Base-by-base conservation (phyloP, 257 asterid species). In the Petrea volubilis region DNA sequence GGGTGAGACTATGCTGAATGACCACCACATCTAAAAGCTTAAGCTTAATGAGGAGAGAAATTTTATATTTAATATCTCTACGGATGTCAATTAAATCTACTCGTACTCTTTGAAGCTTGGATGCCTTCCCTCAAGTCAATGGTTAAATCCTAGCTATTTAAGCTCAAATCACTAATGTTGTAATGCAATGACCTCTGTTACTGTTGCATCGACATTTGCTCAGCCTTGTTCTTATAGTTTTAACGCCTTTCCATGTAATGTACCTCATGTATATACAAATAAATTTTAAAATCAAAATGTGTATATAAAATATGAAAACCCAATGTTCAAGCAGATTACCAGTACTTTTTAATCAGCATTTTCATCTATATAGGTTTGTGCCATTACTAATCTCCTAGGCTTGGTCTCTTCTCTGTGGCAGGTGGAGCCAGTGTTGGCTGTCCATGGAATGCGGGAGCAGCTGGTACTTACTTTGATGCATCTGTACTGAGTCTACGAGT, bases 391-490 rank as follows among this genome's bases (percentile, higher is more conserved):
- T 44, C 59, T 64, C 60, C 13, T 72, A 29, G 63, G 47, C 76
- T 73, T 56, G 78, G 31, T 70, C 46, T 60, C 46, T 75, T 76
- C 50, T 70, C 64, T 82, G 59, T 79, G 83, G 78, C 87, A 93
- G 98, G 98, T 82, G 98, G 98, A 59, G 65, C 72, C 69, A 93
- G 98, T 83, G 79, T 75, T 71, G 96, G 97, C 29, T 93, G 98
- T 73, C 85, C 87, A n/a, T 71, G 79, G 92, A 93, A 93, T 89
- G 81, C 84, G 72, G 98, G 98, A 77, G 98, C 97, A n/a, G 97
- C 98, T 40, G 98, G 98, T 71, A 93, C 98, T 80, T 91, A 91
- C 77, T 91, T 88, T 58, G 98, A 93, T 85, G 96, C 92, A 73
- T 87, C 86, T 63, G 92, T 91, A 38, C 80, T 93, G 88, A 93